These are phyloP conservation scores for Aureobasidium mangrovei DNA, from an alignment of 2,329 filamentous ascomycete species.

Conservation along the genomic window DNA sequence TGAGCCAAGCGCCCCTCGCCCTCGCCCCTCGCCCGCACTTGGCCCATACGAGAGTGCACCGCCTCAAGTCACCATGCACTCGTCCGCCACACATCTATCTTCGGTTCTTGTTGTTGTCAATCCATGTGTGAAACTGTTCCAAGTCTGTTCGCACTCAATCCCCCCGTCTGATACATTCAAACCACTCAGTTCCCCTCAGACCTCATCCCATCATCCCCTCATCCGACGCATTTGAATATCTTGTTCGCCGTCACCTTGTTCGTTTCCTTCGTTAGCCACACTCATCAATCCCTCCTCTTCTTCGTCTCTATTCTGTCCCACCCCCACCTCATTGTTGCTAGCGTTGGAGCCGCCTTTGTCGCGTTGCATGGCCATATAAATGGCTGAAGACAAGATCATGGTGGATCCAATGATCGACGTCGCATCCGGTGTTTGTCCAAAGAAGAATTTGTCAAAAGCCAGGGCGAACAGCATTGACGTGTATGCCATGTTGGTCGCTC, in stretches of 20 bases:
- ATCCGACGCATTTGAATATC: neutral
- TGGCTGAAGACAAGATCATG: conserved; percentile 55
- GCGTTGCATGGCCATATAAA: conserved; percentile 54
- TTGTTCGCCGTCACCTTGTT: neutral
- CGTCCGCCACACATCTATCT: too few relatives aligned
- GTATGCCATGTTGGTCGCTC: conserved; percentile 60
- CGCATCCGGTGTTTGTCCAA: conserved; percentile 49
- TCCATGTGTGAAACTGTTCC: too few relatives aligned
- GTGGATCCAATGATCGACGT: conserved; percentile 53
- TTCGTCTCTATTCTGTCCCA: conserved; percentile 17
- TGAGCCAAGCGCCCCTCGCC: too few relatives aligned
- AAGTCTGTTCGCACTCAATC: too few relatives aligned
- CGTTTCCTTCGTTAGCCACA: conserved; percentile 3
- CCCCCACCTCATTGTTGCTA: conserved; percentile 14
- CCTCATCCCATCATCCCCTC: neutral
- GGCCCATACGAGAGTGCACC: too few relatives aligned
- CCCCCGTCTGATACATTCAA: too few relatives aligned
- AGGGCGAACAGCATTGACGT: conserved; percentile 63
- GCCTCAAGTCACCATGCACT: too few relatives aligned
- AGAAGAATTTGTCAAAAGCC: conserved; percentile 54
- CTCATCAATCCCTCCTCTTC: conserved; percentile 28
- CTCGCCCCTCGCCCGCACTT: too few relatives aligned
- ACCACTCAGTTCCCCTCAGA: too few relatives aligned
- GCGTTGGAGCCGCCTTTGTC: conserved; percentile 25
- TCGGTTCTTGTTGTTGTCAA: too few relatives aligned